Percentiles rank a stretch among this genome's conserved stretches.
phyloP scores from a whole-genome alignment of 179 eudicot species.

The Spergularia azorica region DNA sequence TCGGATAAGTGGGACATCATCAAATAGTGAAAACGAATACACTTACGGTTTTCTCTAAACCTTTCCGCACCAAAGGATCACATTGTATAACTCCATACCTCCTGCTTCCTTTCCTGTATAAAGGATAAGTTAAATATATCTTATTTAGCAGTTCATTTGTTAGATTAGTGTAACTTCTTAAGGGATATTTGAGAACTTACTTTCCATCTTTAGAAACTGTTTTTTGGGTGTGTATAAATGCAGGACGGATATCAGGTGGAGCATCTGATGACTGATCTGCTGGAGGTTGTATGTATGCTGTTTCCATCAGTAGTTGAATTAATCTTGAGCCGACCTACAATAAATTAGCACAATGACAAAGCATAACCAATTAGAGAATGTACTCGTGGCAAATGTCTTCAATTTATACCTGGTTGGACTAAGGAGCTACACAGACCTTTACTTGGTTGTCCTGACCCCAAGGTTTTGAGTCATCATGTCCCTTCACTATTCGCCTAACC shows the following conservation, averaged over 20 bases:
- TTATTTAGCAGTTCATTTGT: conserved; percentile 19
- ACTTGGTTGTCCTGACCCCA: conserved; percentile 86
- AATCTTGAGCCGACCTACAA: conserved; percentile 83
- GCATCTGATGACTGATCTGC: conserved; percentile 54
- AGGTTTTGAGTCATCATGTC: conserved; percentile 59
- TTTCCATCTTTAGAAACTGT: conserved; percentile 43
- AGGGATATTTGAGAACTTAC: conserved; percentile 28
- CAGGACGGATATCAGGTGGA: conserved; percentile 93
- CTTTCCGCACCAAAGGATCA: conserved; percentile 81
- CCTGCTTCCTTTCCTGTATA: conserved; percentile 56
- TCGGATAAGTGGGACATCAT: conserved; percentile 1
- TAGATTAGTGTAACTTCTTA: neutral
- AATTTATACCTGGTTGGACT: neutral
- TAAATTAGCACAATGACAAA: neutral
- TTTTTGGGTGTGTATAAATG: conserved; percentile 67
- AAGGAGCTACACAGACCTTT: conserved; percentile 47
- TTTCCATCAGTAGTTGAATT: conserved; percentile 74
- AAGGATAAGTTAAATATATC: conserved; percentile 10
- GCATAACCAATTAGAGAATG: neutral
- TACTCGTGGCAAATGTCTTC: neutral
- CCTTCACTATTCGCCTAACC: conserved; percentile 59
- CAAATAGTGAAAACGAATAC: conserved; percentile 3
- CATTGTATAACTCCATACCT: conserved; percentile 87
- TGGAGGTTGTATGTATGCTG: conserved; percentile 89
- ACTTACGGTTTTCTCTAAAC: conserved; percentile 88